Evolutionary conservation across 2,329 filamentous ascomycete genomes (phyloP), one percentile per base, ranked within the genome.

Genomic region (Colletotrichum higginsianum): DNA sequence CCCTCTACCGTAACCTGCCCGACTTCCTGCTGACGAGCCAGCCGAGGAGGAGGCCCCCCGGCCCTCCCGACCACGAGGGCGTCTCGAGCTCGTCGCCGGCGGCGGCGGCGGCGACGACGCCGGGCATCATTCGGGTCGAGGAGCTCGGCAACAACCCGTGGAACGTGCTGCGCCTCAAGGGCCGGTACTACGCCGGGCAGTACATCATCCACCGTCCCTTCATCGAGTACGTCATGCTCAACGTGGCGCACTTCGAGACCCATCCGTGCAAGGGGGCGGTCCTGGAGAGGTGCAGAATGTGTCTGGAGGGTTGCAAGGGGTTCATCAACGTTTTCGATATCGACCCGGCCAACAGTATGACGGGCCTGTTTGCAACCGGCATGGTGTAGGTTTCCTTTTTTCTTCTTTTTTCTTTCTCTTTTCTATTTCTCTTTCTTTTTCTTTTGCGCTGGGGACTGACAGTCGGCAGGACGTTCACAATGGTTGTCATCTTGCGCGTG

Each of bases 191-290:
- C 9, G 78, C 79, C 0, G 79, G 77, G 0, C 77, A 79, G 18
- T 79, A 80, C 46, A 79, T 80, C 6, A 79, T 80, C 0, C 76
- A 80, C 30, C 68, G 78, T 1, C 79, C 79, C 0, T 78, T 80
- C 11, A 73, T 80, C 9, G 77, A 80, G 9, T 78, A 77, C 8
- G 74, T 76, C 0, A 35, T 80, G 8, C 71, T 79, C 4, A 79
- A 80, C 11, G 66, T 76, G 13, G 71, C 72, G 0, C 71, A 75
- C 2, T 73, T 80, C 2, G 68, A 77, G 0, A 67, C 71, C 0
- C 78, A 80, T 42, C 78, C 78, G 2, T 75, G 66, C 47, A 73
- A 60, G 4, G 74, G 72, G 0, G 73, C 70, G 0, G 75, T 80
- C 11, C 42, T 79, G 0, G 73, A 77, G 11, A 74, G 68, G 1